Evolutionary conservation across 371 early-diverging fungal species (phyloP).

Genomic region (Saksenaea vasiformis): DNA sequence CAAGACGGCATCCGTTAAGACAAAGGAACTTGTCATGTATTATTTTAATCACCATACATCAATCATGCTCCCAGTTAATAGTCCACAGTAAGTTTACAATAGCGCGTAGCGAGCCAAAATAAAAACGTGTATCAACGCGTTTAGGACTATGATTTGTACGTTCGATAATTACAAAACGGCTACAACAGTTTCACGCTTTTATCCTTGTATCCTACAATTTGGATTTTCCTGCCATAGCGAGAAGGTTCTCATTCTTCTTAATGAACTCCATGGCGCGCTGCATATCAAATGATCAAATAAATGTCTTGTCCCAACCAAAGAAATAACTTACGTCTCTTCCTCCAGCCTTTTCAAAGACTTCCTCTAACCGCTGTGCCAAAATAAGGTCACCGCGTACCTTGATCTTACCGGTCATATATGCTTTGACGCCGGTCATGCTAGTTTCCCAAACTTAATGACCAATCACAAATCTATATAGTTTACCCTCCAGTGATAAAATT

Average conservation of each 20-base stretch:
- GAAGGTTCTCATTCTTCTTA: constrained; percentile 31
- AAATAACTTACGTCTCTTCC: constrained; percentile 38
- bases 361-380: constrained; percentile 46
- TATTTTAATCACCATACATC: too few relatives aligned
- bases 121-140: too few relatives aligned
- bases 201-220: constrained; percentile 11
- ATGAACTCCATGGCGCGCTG: constrained; percentile 43
- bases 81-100: too few relatives aligned
- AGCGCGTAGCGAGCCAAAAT: too few relatives aligned
- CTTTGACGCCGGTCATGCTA: constrained; percentile 50
- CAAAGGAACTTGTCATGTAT: too few relatives aligned
- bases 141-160: too few relatives aligned
- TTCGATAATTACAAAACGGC: not conserved
- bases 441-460: not conserved
- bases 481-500: constrained; percentile 53
- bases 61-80: too few relatives aligned
- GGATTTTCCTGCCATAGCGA: constrained; percentile 10
- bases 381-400: constrained; percentile 51
- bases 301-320: not conserved
- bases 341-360: constrained; percentile 44
- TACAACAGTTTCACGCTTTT: not conserved
- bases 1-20: too few relatives aligned
- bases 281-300: not conserved
- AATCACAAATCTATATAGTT: not conserved
- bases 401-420: constrained; percentile 44